A percentile compares a stretch with the other conserved stretches of the same genome.
phyloP scores from a whole-genome alignment of 768 basidiomycete species.

The Leccinellum rugosiceps region DNA sequence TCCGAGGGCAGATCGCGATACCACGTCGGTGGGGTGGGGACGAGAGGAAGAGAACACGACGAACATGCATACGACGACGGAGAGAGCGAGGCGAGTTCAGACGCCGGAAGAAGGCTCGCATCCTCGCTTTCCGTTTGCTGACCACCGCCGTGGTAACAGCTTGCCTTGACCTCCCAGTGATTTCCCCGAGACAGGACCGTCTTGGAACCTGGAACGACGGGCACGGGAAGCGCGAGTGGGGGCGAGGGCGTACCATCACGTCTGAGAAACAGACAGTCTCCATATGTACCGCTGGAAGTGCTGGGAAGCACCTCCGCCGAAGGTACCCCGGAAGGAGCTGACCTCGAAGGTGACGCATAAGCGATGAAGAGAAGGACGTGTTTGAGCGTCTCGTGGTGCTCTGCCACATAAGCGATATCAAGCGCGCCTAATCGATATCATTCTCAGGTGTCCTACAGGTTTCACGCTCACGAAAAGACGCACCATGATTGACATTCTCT shows the following conservation, averaged over 20 bases:
- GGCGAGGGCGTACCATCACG: slow-evolving; percentile 56
- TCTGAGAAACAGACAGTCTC: slow-evolving; percentile 61
- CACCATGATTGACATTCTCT: slow-evolving; percentile 15
- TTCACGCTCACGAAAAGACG: neutral
- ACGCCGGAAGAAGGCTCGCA: slow-evolving; percentile 60
- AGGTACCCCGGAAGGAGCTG: slow-evolving; percentile 42
- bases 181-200: slow-evolving; percentile 51
- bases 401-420: slow-evolving; percentile 55
- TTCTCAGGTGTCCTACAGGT: neutral
- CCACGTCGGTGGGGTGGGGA: slow-evolving; percentile 46
- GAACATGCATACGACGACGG: slow-evolving; percentile 74
- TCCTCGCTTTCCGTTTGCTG: slow-evolving; percentile 27
- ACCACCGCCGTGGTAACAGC: slow-evolving; percentile 27
- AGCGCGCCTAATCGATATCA: slow-evolving; percentile 25
- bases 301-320: slow-evolving; percentile 62
- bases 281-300: slow-evolving; percentile 35
- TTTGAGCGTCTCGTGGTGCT: slow-evolving; percentile 84
- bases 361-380: slow-evolving; percentile 75
- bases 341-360: slow-evolving; percentile 6
- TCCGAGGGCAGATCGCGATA: slow-evolving; percentile 93
- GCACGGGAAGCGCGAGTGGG: slow-evolving; percentile 54
- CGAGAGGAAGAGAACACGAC: slow-evolving; percentile 73
- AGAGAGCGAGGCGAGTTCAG: slow-evolving; percentile 50
- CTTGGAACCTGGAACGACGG: slow-evolving; percentile 57
- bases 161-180: slow-evolving; percentile 74